Percentiles rank a stretch among this genome's conserved stretches.
These are phyloP conservation scores for Russula foetens DNA, from an alignment of 768 basidiomycete species.

Conservation along the genomic window DNA sequence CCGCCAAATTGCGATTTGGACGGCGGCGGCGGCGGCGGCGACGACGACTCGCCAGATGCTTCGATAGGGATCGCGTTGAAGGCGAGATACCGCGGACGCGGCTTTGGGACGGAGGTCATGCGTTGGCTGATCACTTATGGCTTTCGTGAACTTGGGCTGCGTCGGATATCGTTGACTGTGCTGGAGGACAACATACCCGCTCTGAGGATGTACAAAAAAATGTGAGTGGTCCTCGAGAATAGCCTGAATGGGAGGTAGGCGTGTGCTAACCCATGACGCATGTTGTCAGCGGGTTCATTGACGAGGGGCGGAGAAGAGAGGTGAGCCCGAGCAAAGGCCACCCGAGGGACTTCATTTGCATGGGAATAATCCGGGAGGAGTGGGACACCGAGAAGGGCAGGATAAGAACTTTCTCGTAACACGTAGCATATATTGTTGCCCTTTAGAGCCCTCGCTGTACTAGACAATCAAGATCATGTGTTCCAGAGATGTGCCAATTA, in stretches of 20 bases:
- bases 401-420: neutral
- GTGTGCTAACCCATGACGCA: neutral
- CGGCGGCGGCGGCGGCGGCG: neutral
- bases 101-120: conserved; percentile 36
- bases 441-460: neutral
- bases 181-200: conserved; percentile 34
- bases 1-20: neutral
- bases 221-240: conserved; percentile 27
- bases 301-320: conserved; percentile 5
- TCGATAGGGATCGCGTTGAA: conserved; percentile 28
- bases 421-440: neutral
- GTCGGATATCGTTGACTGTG: conserved; percentile 35
- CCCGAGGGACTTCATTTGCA: neutral
- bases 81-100: conserved; percentile 31
- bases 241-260: neutral
- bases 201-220: conserved; percentile 33
- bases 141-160: conserved; percentile 33
- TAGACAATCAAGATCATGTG: neutral
- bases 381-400: conserved; percentile 11
- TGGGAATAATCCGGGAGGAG: conserved; percentile 15
- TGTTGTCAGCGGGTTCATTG: conserved; percentile 9
- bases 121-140: conserved; percentile 34
- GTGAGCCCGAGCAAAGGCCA: neutral
- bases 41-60: conserved; percentile 30
- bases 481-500: neutral